Conservation (phyloP, 768 basidiomycete genomes). For the Russula ochroleuca region DNA sequence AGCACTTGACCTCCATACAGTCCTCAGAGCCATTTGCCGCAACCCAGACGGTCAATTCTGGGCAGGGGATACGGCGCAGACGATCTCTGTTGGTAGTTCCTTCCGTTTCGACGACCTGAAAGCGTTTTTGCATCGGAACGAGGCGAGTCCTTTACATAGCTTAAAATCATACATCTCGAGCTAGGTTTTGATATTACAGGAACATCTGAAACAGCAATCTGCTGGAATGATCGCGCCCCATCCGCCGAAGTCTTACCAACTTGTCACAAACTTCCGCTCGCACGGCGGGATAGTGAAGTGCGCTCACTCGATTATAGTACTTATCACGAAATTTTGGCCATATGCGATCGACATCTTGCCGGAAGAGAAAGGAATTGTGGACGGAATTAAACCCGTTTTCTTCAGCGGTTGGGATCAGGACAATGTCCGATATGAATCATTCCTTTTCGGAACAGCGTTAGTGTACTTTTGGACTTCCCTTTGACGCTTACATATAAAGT, state of each 20-base stretch:
- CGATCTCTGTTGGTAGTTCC: constrained; percentile 64
- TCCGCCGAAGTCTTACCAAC: constrained; percentile 33
- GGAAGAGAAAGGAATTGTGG: constrained; percentile 34
- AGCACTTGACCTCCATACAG: constrained; percentile 34
- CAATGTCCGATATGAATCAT: constrained; percentile 35
- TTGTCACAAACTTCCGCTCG: constrained; percentile 37
- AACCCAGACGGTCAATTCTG: constrained; percentile 71
- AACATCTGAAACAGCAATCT: constrained; percentile 5
- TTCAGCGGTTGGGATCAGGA: constrained; percentile 32
- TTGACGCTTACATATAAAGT: constrained; percentile 6
- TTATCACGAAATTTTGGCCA: constrained; percentile 34
- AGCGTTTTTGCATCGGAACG: constrained; percentile 55
- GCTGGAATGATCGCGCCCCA: neutral
- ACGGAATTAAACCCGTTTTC: constrained; percentile 33
- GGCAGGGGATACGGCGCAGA: constrained; percentile 77
- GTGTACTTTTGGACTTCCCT: constrained; percentile 3
- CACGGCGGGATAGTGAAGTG: constrained; percentile 37
- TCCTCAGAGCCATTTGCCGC: constrained; percentile 53
- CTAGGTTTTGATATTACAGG: neutral
- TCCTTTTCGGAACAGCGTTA: constrained; percentile 34
- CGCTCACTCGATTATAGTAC: constrained; percentile 34
- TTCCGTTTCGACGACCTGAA: constrained; percentile 69
- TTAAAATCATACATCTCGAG: neutral
- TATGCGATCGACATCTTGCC: constrained; percentile 34
- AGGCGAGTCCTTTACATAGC: constrained; percentile 38